Evolutionary conservation across 495 filamentous ascomycete genomes (phyloP).

Genomic region (Penicillium flavigenum): DNA sequence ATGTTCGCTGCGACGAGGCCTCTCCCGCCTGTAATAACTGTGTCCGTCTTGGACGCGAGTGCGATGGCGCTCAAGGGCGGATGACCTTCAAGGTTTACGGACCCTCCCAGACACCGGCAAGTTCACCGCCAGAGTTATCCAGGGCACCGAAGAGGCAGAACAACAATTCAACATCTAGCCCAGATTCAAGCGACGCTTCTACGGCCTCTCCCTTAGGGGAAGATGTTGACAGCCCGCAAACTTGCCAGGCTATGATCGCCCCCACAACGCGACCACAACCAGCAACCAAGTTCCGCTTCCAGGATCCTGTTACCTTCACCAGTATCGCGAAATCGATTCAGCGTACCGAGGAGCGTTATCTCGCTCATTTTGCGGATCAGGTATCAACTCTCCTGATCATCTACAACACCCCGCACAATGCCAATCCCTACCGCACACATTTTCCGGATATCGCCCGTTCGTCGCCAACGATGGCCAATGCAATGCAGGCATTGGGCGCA

Average conservation of each 20-base stretch:
- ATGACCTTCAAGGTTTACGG: conserved; percentile 49
- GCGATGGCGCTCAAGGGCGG: conserved; percentile 40
- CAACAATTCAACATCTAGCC: conserved; percentile 14
- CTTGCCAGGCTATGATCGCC: conserved; percentile 22
- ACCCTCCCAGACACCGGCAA: conserved; percentile 23
- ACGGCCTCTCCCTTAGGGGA: conserved; percentile 18
- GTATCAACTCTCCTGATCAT: conserved; percentile 41
- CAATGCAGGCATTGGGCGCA: conserved; percentile 47
- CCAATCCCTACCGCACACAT: conserved; percentile 38
- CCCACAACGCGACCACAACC: conserved; percentile 21
- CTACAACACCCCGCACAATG: conserved; percentile 38
- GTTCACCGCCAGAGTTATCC: conserved; percentile 11
- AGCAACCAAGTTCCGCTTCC: conserved; percentile 25
- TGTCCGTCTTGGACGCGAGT: conserved; percentile 37
- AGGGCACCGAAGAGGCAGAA: conserved; percentile 24
- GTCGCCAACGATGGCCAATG: conserved; percentile 40
- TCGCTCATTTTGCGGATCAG: conserved; percentile 39
- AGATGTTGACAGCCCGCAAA: conserved; percentile 15
- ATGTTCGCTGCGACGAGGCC: conserved; percentile 48
- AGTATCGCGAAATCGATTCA: conserved; percentile 28
- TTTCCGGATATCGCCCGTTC: conserved; percentile 41
- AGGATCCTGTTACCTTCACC: conserved; percentile 26
- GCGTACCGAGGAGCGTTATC: conserved; percentile 36
- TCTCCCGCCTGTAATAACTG: conserved; percentile 46
- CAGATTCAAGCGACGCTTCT: conserved; percentile 16